Evolutionary conservation across 2,329 filamentous ascomycete species (phyloP).

Genomic region (Pyrenochaeta sp.): DNA sequence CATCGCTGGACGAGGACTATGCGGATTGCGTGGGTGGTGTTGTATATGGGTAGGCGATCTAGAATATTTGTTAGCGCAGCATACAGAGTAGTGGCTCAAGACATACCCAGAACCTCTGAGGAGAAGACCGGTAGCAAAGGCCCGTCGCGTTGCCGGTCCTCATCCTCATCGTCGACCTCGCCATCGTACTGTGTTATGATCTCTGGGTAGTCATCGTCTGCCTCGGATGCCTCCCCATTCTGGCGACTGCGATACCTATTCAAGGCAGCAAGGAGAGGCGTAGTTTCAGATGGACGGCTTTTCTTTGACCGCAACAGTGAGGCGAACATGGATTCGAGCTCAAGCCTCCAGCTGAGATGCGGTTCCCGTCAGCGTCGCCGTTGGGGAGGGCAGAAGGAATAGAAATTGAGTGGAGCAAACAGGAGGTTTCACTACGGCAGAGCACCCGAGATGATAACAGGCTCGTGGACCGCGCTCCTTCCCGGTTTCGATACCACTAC

Average conservation of each 20-base stretch:
- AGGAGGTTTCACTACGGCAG: conserved; percentile 16
- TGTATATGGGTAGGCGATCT: conserved; percentile 90
- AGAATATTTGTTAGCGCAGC: conserved; percentile 31
- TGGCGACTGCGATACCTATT: conserved; percentile 38
- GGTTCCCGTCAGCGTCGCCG: conserved; percentile 18
- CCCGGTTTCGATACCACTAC: conserved; percentile 11
- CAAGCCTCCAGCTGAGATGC: conserved; percentile 17
- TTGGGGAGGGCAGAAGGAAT: conserved; percentile 7
- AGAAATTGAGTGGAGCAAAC: conserved; percentile 7
- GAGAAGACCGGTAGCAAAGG: conserved; percentile 53
- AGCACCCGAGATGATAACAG: conserved; percentile 13
- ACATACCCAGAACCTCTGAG: conserved; percentile 47
- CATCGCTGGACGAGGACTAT: conserved; percentile 83
- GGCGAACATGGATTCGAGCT: conserved; percentile 46
- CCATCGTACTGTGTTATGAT: conserved; percentile 34
- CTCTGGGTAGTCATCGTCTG: conserved; percentile 31
- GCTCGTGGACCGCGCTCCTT: conserved; percentile 17
- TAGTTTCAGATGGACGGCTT: conserved; percentile 42
- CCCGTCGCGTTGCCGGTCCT: conserved; percentile 38
- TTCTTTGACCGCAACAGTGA: conserved; percentile 46
- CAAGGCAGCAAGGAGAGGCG: conserved; percentile 46
- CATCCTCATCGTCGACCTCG: conserved; percentile 41
- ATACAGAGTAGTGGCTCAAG: conserved; percentile 18
- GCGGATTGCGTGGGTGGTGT: conserved; percentile 87
- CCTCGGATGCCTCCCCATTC: conserved; percentile 29